These are phyloP conservation scores for Aspergillus sp. DNA, from an alignment of 2,329 filamentous ascomycete genomes.

Conservation along the genomic window DNA sequence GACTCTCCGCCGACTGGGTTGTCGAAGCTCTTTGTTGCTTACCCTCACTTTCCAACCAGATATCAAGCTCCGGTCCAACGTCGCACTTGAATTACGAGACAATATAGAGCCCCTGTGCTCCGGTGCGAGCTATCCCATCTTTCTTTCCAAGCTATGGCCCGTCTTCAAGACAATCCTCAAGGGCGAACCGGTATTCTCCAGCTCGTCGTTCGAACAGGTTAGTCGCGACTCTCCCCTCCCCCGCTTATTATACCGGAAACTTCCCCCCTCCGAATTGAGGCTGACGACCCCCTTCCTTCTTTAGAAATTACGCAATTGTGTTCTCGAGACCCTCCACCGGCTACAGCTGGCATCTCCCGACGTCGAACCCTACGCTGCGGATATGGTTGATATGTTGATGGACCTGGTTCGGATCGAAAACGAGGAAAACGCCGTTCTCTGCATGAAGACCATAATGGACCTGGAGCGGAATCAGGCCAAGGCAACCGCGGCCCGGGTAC, in stretches of 20 bases:
- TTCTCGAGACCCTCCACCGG: conserved; percentile 92
- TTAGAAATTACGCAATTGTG: conserved; percentile 84
- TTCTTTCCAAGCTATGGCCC: conserved; percentile 85
- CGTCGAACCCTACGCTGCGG: conserved; percentile 83
- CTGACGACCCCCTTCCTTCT: neutral
- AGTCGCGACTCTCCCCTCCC: conserved; percentile 25
- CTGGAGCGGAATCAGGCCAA: conserved; percentile 91
- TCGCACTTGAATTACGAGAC: conserved; percentile 84
- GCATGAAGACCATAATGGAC: conserved; percentile 97
- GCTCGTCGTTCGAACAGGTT: conserved; percentile 85
- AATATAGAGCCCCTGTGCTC: conserved; percentile 82
- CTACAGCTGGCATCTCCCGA: conserved; percentile 74
- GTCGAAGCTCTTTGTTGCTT: conserved; percentile 3
- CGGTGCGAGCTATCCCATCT: conserved; percentile 72
- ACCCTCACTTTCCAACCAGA: conserved; percentile 56
- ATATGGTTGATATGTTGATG: conserved; percentile 89
- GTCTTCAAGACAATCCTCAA: conserved; percentile 83
- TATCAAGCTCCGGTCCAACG: conserved; percentile 74
- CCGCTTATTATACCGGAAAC: neutral
- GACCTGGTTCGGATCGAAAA: conserved; percentile 86
- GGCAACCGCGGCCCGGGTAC: conserved; percentile 75
- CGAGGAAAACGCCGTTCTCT: conserved; percentile 97
- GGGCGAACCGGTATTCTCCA: conserved; percentile 86
- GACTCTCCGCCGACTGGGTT: neutral
- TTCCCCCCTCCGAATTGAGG: neutral